A percentile compares a stretch with the other conserved stretches of the same genome.
Conservation (phyloP, 2,329 filamentous ascomycete species). For the Aspergillus costaricaensis region DNA sequence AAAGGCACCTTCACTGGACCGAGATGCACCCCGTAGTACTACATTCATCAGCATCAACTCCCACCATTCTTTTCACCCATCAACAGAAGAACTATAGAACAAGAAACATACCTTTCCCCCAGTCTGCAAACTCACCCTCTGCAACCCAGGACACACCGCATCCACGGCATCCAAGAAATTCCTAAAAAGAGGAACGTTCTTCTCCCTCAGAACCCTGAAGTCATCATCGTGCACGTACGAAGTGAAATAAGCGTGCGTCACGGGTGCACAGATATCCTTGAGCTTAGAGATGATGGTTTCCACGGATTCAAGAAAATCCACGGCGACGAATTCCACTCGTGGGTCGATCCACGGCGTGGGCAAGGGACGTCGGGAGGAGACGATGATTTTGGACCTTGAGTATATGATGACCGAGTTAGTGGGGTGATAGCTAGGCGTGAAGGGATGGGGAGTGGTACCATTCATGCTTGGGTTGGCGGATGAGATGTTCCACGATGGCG, state of each 20-base stretch:
- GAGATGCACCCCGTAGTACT: conserved; percentile 34
- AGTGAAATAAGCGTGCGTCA: conserved; percentile 39
- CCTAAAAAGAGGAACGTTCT: conserved; percentile 34
- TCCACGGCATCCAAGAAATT: conserved; percentile 37
- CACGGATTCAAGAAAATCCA: conserved; percentile 30
- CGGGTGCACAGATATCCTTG: conserved; percentile 22
- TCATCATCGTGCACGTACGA: conserved; percentile 38
- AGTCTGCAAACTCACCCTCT: conserved; percentile 33
- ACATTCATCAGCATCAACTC: background rate
- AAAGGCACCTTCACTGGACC: conserved; percentile 27
- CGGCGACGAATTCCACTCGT: conserved; percentile 33
- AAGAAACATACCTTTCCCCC: conserved; percentile 28
- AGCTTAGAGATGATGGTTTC: conserved; percentile 23
- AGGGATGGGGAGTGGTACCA: conserved; percentile 13
- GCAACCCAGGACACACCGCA: conserved; percentile 23
- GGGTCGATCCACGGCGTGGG: conserved; percentile 27
- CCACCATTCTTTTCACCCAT: background rate
- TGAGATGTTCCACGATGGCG: conserved; percentile 38
- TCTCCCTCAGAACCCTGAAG: conserved; percentile 27
- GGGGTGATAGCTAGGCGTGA: background rate
- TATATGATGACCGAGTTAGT: too few relatives aligned
- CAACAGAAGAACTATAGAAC: background rate
- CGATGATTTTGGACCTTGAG: conserved; percentile 30
- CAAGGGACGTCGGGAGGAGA: conserved; percentile 30
- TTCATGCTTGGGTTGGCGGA: conserved; percentile 26